These are phyloP conservation scores for Solidago caesia DNA, from an alignment of 129 eudicot species.

Conservation along the genomic window DNA sequence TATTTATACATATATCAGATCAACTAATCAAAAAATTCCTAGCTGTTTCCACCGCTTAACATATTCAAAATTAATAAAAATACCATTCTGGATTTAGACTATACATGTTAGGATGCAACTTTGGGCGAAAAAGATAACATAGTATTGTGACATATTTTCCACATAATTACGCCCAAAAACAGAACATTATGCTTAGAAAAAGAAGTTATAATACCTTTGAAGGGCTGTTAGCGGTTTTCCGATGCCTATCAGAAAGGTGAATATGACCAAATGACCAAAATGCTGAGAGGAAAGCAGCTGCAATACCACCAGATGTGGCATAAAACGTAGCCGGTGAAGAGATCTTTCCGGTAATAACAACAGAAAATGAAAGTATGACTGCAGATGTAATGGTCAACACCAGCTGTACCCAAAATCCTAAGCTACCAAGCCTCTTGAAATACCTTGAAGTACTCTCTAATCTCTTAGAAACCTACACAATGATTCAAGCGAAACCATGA, in stretches of 20 bases:
- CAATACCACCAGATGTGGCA: slow-evolving; percentile 79
- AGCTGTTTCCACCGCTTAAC: background rate
- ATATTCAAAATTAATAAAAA: background rate
- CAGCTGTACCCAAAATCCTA: slow-evolving; percentile 97
- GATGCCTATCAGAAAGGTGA: slow-evolving; percentile 80
- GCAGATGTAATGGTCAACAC: slow-evolving; percentile 72
- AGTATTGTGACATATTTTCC: background rate
- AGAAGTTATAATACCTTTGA: slow-evolving; percentile 55
- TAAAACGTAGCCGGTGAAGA: slow-evolving; percentile 85
- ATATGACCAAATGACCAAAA: slow-evolving; percentile 94
- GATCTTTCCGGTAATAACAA: slow-evolving; percentile 72
- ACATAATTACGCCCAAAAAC: background rate
- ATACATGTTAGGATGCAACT: too few relatives aligned
- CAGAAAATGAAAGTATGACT: slow-evolving; percentile 77
- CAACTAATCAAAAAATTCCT: too few relatives aligned
- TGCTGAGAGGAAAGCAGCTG: slow-evolving; percentile 83
- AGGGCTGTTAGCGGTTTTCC: slow-evolving; percentile 74
- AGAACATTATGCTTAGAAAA: too few relatives aligned
- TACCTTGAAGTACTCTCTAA: slow-evolving; percentile 71
- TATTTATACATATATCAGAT: too few relatives aligned
- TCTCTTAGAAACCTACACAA: slow-evolving; percentile 69
- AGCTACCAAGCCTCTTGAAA: slow-evolving; percentile 85
- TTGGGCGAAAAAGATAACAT: too few relatives aligned
- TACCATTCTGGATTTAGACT: background rate
- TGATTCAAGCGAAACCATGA: background rate